Evolutionary conservation across 106 monocot genomes (phyloP), one percentile per base, ranked within the genome.

Genomic region (Dioscorea dumetorum): DNA sequence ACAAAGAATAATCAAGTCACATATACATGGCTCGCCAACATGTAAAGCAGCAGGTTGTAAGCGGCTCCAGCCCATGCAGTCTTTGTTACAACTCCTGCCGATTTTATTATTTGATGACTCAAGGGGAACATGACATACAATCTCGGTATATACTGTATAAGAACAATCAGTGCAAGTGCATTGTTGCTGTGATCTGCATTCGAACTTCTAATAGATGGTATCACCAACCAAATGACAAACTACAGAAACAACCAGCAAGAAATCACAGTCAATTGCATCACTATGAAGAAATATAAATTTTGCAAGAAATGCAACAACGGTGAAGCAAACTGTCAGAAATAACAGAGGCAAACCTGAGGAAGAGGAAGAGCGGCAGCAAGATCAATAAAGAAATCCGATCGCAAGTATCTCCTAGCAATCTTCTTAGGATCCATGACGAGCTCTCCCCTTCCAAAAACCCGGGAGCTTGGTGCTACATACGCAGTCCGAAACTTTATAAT

Each of bases 51-150:
- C 34, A 95, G 70, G 74, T 95, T 91, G 69, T 88, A 95, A 32
- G 83, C 91, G 71, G 95, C 91, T 58, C 91, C 91, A 10, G 79
- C 85, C 95, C 95, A 95, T 60, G 88, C 91, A 50, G 85, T 95
- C 71, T 88, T 91, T 18, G 81, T 80, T 48, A 91, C 88, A 58
- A 88, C 81, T 14, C 95, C 91, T 33, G 77, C 76, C 57, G 94
- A 72, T 79, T 90, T 87, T 32, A 91, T 81, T 21, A 95, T 88
- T 72, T 91, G 79, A 48, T 77, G 70, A 59, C 83, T 91, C 35
- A 88, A 73, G 49, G 88, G 91, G 68, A 95, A 95, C 67, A 95
- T 95, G 58, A 85, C 76, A 74, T 95, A 95, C 24, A 91, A 60
- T 66, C 95, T 88, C 49, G 83, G 80, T 76, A 88, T 62, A 59